Base-by-base conservation (phyloP, 106 monocot species). In the Acorus calamus region DNA sequence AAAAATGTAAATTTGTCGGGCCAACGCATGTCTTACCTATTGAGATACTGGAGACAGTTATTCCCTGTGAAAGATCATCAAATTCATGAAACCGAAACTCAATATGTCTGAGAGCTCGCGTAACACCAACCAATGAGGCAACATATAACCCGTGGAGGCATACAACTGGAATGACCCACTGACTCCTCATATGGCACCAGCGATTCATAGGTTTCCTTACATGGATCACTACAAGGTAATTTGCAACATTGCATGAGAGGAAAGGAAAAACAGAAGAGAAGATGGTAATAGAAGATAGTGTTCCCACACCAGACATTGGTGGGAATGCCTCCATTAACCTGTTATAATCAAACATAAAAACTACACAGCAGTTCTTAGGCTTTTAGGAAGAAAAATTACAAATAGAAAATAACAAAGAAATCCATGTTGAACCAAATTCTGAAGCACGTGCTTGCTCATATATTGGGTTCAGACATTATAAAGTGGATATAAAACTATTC, bases 81-180 rank as follows among this genome's bases (percentile, higher is more conserved):
- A 75, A 66, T 52, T 75, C 75, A 49, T 69, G 68, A 63, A 75
- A 75, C 44, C 55, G 48, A 42, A 75, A 75, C 50, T 75, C 57
- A n/a, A 75, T 66, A 58, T 75, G 75, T 2, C 69, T 48, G 69
- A 75, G 62, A 7, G 75, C 57, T 11, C 43, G 12, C 51, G 75
- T 62, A 44, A 75, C 43, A 45, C 51, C 55, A 44, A 63, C 44
- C 57, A 75, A 46, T 56, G 63, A 62, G 46, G 69, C 68, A 14
- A 75, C n/a, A 69, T 75, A 75, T 13, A 75, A 44, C 14, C 62
- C 51, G 28, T 69, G 63, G 62, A 75, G 48, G 46, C 69, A 69
- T 43, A 75, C 75, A 63, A 75, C 69, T 3, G 75, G 75, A 45
- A 69, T 50, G 13, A 75, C 69, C 75, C 75, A 75, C 28, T 75